These are phyloP conservation scores for Ballota nigra DNA, from an alignment of 257 asterid species.

Conservation along the genomic window DNA sequence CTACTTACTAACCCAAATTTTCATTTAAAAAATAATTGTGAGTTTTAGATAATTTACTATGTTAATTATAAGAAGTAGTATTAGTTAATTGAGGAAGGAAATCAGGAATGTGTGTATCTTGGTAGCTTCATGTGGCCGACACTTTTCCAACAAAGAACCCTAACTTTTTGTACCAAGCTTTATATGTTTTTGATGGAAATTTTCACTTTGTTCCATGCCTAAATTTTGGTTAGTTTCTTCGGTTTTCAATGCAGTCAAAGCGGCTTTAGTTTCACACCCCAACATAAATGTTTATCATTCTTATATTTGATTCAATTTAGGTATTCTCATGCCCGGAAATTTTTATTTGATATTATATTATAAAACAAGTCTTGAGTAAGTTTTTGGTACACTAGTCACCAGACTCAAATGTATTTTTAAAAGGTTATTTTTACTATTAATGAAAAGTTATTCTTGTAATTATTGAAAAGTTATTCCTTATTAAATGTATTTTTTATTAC, in stretches of 20 bases:
- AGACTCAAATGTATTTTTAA: no score
- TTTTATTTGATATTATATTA: neutral
- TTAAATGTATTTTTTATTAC: no score
- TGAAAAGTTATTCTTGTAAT: no score
- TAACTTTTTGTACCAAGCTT: constrained; percentile 38
- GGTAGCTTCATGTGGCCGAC: constrained; percentile 53
- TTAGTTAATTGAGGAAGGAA: constrained; percentile 35
- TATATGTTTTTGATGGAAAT: constrained; percentile 7
- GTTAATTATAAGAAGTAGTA: neutral
- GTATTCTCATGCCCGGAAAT: neutral
- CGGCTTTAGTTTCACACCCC: constrained; percentile 20
- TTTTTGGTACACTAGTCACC: no score
- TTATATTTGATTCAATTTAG: neutral
- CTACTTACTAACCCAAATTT: neutral
- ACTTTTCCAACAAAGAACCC: constrained; percentile 27
- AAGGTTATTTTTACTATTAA: no score
- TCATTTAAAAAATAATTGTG: neutral
- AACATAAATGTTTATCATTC: constrained; percentile 5
- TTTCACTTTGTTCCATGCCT: constrained; percentile 25
- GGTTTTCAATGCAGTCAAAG: constrained; percentile 34
- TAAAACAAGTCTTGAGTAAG: no score
- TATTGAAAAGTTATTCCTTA: no score
- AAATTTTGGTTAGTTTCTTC: constrained; percentile 5
- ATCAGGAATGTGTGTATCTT: constrained; percentile 40
- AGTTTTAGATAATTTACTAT: neutral